These are phyloP conservation scores for Sporobolus alterniflorus DNA, from an alignment of 202 grass and related monocot species.

Conservation along the genomic window DNA sequence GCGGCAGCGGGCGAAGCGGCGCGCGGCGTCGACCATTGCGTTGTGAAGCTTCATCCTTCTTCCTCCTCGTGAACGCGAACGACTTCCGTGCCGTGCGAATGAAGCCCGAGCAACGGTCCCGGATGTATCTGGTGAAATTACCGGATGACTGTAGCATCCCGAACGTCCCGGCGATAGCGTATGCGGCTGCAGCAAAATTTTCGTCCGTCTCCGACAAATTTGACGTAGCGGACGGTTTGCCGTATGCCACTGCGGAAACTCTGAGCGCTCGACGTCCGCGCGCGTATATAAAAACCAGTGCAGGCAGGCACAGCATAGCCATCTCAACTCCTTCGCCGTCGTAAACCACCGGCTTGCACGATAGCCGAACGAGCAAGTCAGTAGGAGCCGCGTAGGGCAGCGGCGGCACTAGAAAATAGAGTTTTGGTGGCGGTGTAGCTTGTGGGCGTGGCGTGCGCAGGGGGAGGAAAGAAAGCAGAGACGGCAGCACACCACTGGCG, in stretches of 20 bases:
- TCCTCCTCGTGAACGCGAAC: too few species aligned
- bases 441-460: constrained; percentile 22
- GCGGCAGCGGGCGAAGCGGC: too few species aligned
- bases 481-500: background rate
- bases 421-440: background rate
- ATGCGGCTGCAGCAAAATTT: too few species aligned
- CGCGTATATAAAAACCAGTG: constrained; percentile 16
- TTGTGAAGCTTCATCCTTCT: too few species aligned
- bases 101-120: too few species aligned
- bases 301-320: background rate
- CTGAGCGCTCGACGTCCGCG: background rate
- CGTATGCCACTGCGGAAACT: background rate
- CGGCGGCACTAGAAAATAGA: constrained; percentile 14
- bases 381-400: background rate
- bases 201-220: too few species aligned
- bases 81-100: background rate
- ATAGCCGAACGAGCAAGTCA: background rate
- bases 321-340: background rate
- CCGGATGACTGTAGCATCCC: too few species aligned
- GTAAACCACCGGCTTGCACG: background rate
- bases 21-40: too few species aligned
- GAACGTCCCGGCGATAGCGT: too few species aligned
- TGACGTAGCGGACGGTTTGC: too few species aligned
- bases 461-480: background rate
- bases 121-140: too few species aligned